Conservation (phyloP, 352 stramenopile species). For the Phytophthora syringae region DNA sequence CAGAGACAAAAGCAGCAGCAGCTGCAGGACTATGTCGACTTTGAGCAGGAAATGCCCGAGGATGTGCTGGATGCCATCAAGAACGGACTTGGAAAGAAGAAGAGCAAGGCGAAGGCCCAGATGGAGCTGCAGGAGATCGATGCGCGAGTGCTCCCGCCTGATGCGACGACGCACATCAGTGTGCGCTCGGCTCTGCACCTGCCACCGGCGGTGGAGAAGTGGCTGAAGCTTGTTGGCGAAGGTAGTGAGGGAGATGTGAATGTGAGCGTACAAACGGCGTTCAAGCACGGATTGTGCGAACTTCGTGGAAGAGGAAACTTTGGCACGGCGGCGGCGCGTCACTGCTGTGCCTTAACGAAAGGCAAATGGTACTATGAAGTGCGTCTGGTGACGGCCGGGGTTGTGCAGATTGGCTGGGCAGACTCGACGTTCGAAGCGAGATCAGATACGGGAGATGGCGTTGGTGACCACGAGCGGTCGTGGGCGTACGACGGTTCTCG, state of each 20-base stretch:
- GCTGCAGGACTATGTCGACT: slow-evolving; percentile 77
- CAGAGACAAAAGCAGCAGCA: slow-evolving; percentile 68
- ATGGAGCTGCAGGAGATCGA: slow-evolving; percentile 32
- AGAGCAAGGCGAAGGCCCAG: slow-evolving; percentile 33
- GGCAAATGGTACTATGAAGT: slow-evolving; percentile 94
- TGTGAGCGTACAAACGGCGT: slow-evolving; percentile 48
- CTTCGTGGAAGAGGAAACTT: slow-evolving; percentile 80
- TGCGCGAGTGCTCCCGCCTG: slow-evolving; percentile 26
- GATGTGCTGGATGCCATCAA: slow-evolving; percentile 77
- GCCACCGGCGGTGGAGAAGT: slow-evolving; percentile 34
- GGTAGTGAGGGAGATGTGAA: slow-evolving; percentile 18
- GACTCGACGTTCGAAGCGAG: slow-evolving; percentile 80
- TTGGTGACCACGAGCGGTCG: slow-evolving; percentile 90
- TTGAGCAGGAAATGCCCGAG: slow-evolving; percentile 65
- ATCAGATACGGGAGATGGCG: slow-evolving; percentile 85
- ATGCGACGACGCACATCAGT: slow-evolving; percentile 40
- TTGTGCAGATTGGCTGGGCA: slow-evolving; percentile 94
- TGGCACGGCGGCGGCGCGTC: slow-evolving; percentile 65
- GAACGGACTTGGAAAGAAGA: slow-evolving; percentile 63
- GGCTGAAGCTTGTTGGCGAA: slow-evolving; percentile 53
- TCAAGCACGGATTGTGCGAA: slow-evolving; percentile 76
- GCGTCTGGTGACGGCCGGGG: slow-evolving; percentile 83
- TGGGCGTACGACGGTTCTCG: slow-evolving; percentile 92
- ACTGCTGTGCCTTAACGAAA: slow-evolving; percentile 46
- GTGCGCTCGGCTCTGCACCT: slow-evolving; percentile 31